These are phyloP conservation scores for Miscanthus sacchariflorus DNA, from an alignment of 202 grass and related monocot species.

Conservation along the genomic window DNA sequence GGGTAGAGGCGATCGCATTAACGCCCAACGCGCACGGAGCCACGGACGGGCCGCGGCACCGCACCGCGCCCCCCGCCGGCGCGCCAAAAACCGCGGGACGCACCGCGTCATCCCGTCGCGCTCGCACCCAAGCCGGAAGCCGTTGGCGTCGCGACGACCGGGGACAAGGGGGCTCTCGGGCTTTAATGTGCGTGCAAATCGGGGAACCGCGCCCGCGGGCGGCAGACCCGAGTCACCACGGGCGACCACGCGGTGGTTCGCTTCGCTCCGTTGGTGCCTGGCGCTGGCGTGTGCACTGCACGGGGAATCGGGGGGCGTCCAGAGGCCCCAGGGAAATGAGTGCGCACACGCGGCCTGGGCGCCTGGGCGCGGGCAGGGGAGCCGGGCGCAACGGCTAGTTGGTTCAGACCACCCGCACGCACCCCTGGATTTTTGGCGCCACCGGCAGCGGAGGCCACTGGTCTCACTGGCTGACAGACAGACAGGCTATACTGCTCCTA, in stretches of 20 bases:
- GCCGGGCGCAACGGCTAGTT: slow-evolving; percentile 45
- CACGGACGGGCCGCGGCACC: too few relatives aligned
- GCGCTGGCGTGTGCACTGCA: too few relatives aligned
- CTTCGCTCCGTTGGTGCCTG: too few relatives aligned
- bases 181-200: slow-evolving; percentile 30
- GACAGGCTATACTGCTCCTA: too few relatives aligned
- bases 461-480: too few relatives aligned
- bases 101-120: not conserved
- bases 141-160: not conserved
- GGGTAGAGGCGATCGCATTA: too few relatives aligned
- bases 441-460: too few relatives aligned
- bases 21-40: too few relatives aligned
- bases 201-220: slow-evolving; percentile 7
- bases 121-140: not conserved
- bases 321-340: not conserved
- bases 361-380: not conserved
- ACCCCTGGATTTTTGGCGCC: not conserved
- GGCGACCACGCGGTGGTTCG: not conserved
- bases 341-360: not conserved
- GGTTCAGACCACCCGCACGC: not conserved
- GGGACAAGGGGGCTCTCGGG: not conserved
- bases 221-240: not conserved
- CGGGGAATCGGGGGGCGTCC: not conserved
- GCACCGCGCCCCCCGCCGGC: too few relatives aligned
- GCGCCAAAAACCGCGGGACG: not conserved